Evolutionary conservation across 306 rosid species (phyloP).

Genomic region (Prunus dulcis): DNA sequence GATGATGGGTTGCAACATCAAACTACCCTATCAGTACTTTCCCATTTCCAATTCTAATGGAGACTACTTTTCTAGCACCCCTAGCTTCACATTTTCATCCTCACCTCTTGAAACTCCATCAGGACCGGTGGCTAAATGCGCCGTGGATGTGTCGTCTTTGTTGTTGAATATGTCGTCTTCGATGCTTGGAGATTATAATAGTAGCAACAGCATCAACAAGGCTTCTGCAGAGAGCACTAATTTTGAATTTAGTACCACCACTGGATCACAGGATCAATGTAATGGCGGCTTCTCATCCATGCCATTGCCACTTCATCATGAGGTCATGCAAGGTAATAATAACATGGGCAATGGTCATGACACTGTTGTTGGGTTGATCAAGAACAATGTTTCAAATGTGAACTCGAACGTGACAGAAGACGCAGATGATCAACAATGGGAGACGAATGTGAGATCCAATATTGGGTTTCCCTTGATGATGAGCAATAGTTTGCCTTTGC

Average conservation of each 20-base stretch:
- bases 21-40: constrained; percentile 32
- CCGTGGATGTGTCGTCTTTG: constrained; percentile 61
- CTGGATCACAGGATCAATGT: constrained; percentile 23
- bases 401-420: constrained; percentile 28
- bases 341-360: constrained; percentile 10
- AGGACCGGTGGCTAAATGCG: constrained; percentile 13
- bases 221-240: constrained; percentile 12
- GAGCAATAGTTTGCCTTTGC: constrained; percentile 15
- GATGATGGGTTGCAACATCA: constrained; percentile 4
- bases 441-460: constrained; percentile 26
- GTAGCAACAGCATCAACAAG: not conserved
- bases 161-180: constrained; percentile 75
- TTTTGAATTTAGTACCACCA: not conserved
- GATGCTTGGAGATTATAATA: constrained; percentile 39
- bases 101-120: constrained; percentile 37
- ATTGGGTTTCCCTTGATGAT: constrained; percentile 42
- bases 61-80: constrained; percentile 33
- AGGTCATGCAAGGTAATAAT: constrained; percentile 17
- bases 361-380: constrained; percentile 23
- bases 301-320: constrained; percentile 28
- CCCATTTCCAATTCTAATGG: constrained; percentile 31
- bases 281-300: constrained; percentile 27
- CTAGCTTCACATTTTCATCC: constrained; percentile 28
- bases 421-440: constrained; percentile 39
- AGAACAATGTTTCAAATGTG: constrained; percentile 24